Percentiles rank a stretch among this genome's conserved stretches.
Evolutionary conservation across 2,329 filamentous ascomycete species (phyloP).

Genomic region (Triangularia setosa): DNA sequence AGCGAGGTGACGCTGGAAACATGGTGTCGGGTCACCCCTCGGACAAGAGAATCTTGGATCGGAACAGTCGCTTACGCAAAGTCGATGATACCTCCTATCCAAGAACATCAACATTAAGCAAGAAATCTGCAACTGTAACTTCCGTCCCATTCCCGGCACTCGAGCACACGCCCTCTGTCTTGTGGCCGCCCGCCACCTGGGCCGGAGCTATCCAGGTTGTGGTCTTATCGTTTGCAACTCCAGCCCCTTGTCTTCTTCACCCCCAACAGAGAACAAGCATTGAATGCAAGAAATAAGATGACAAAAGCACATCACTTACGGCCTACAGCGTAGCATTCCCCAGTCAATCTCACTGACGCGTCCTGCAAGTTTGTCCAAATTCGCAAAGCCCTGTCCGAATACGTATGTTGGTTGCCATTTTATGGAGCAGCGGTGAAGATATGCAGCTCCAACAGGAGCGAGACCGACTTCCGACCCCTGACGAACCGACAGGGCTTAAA

Average conservation of each 20-base stretch:
- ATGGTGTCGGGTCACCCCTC: neutral
- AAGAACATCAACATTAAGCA: neutral
- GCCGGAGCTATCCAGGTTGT: neutral
- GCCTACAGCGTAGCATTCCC: neutral
- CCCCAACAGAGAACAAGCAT: neutral
- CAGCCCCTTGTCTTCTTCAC: neutral
- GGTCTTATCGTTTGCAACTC: neutral
- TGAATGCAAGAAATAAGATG: neutral
- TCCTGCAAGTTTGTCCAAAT: neutral
- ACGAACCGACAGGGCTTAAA: neutral
- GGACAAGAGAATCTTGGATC: neutral
- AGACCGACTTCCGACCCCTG: neutral
- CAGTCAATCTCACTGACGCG: neutral
- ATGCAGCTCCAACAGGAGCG: neutral
- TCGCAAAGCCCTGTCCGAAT: neutral
- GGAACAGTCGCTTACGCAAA: neutral
- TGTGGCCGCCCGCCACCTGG: neutral
- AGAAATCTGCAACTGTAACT: neutral
- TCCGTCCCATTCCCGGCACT: neutral
- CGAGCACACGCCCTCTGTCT: neutral
- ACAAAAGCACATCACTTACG: neutral
- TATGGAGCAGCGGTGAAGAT: neutral
- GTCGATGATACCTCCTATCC: neutral
- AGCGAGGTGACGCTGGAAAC: neutral
- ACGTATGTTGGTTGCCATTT: neutral